Percentiles rank a stretch among this genome's conserved stretches.
These are phyloP conservation scores for Nannochloropsis oceanica DNA, from an alignment of 108 stramenopile genomes.

Conservation along the genomic window DNA sequence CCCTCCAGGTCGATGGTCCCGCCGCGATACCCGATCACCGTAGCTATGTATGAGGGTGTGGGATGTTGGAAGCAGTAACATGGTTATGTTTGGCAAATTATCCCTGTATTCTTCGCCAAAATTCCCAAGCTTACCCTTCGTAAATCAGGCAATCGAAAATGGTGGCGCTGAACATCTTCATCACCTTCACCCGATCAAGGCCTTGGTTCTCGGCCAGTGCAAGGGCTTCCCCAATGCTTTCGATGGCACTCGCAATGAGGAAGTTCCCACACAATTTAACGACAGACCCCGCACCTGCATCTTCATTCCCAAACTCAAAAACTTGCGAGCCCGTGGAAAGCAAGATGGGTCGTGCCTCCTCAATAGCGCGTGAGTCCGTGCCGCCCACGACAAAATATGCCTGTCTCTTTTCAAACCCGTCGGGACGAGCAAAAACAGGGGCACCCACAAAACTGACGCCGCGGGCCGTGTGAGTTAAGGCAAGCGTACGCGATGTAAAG, in stretches of 20 bases:
- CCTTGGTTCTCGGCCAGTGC: constrained; percentile 6
- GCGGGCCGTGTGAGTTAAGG: neutral
- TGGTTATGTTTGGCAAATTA: neutral
- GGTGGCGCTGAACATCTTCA: constrained; percentile 9
- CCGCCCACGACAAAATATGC: constrained; percentile 1
- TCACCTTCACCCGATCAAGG: constrained; percentile 19
- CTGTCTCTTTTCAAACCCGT: neutral
- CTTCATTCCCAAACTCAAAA: constrained; percentile 9
- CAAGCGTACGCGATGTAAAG: neutral
- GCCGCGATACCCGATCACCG: constrained; percentile 18
- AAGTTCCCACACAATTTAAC: constrained; percentile 36
- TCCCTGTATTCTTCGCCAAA: neutral
- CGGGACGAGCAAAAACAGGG: constrained; percentile 26
- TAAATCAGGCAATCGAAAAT: constrained; percentile 41
- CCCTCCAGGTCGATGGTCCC: constrained; percentile 29
- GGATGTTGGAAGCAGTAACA: too few relatives aligned
- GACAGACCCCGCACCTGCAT: constrained; percentile 19
- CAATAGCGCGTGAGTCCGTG: neutral
- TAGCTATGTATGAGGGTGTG: neutral
- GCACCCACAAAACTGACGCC: neutral
- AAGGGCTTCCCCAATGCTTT: neutral
- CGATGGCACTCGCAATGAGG: constrained; percentile 28
- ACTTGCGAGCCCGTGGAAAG: neutral
- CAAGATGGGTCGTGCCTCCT: neutral
- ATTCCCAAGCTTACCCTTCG: constrained; percentile 21